Base-by-base conservation (phyloP, 768 basidiomycete species). In the Phaeolepiota aurea region DNA sequence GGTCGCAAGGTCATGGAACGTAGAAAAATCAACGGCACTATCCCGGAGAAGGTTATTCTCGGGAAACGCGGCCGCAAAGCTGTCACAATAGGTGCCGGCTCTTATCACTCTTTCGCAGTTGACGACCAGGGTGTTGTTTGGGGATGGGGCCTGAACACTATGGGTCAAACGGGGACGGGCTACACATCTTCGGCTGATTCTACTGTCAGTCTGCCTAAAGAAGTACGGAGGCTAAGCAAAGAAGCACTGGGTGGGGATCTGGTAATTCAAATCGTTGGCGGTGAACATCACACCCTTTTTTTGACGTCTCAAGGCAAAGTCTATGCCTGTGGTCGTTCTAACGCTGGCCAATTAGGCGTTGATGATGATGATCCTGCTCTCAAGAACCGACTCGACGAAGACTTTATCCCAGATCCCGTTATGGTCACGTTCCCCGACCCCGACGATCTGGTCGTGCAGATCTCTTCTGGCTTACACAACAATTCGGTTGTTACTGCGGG, bases 91-190 rank as follows among this genome's bases (percentile, higher is more conserved):
- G 90, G 90, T 3, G 76, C 90, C 0, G 93, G 94, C 4, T 72
- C 73, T 38, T 87, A 80, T 60, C 85, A 88, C 53, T 93, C 90
- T 0, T 97, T 96, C 53, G 93, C 92, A 2, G 79, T 97, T 42
- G 84, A 91, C 56, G 76, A 84, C 39, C 64, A 69, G 4, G 92
- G 90, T 20, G 76, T 73, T 37, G 85, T 94, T 5, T 97, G 83
- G 81, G 90, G 79, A 10, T 97, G 94, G 94, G 94, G 94, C n/a
- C 68, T 92, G 44, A 96, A 98, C 59, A 87, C 68, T 61, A 86
- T 74, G 82, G 92, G 84, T 20, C 87, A 89, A 59, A 78, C 77
- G 1, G 87, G 86, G 21, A 80, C 83, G 0, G 73, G 72, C 3
- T 68, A 60, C 44, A 52, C 54, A 9, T 62, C 69, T 5, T 48